Evolutionary conservation across 768 basidiomycete species (phyloP).

Genomic region (Xerocomellus chrysenteron): DNA sequence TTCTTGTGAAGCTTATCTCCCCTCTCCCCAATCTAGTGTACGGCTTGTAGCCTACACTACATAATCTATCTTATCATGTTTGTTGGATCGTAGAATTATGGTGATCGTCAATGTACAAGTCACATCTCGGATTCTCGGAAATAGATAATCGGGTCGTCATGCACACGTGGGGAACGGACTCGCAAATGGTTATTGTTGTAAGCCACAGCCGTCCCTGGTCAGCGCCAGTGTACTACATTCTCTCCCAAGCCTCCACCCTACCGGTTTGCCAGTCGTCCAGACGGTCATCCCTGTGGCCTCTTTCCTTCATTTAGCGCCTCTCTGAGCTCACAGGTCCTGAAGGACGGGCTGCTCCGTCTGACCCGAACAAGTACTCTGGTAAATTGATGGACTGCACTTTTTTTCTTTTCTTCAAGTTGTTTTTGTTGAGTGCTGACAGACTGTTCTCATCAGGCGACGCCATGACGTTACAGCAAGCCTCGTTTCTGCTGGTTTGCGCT

Average conservation of each 20-base stretch:
- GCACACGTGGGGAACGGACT: slow-evolving; percentile 19
- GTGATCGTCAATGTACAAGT: background rate
- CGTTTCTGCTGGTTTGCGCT: background rate
- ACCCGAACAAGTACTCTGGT: background rate
- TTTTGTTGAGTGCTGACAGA: background rate
- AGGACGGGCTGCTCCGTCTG: background rate
- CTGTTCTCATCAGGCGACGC: background rate
- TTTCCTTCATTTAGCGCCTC: background rate
- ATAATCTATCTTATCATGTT: background rate
- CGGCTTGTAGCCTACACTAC: background rate
- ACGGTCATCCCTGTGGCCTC: background rate
- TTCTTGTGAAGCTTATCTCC: background rate
- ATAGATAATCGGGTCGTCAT: background rate
- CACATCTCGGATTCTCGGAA: background rate
- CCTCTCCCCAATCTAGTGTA: background rate
- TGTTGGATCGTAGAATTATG: background rate
- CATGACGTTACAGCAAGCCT: slow-evolving; percentile 14
- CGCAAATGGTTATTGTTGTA: slow-evolving; percentile 10
- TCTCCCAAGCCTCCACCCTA: slow-evolving; percentile 1
- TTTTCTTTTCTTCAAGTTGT: background rate
- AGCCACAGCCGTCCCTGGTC: background rate
- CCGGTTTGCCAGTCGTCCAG: background rate
- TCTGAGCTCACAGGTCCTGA: background rate
- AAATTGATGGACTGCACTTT: background rate
- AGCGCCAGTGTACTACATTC: background rate